Evolutionary conservation across 208 protist genomes (phyloP).

Genomic region (Vickermania spadyakhi): DNA sequence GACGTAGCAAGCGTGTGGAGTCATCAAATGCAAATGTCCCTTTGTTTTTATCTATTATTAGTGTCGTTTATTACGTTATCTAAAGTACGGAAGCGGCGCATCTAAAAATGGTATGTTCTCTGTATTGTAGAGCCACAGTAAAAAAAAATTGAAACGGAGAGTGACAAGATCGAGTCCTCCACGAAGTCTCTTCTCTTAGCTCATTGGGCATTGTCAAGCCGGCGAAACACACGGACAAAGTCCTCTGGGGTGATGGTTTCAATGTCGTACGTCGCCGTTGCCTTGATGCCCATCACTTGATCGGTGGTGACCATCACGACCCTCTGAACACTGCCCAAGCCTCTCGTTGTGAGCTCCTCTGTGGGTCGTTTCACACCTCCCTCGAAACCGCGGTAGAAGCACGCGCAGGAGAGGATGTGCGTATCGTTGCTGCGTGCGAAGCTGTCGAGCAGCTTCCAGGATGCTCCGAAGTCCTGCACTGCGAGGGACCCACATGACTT

Average conservation of each 20-base stretch:
- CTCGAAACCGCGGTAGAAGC: slow-evolving; percentile 6
- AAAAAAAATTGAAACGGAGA: no score
- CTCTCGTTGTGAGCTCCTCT: neutral
- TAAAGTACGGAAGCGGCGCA: no score
- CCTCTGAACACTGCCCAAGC: neutral
- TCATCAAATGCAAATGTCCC: no score
- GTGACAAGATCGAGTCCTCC: no score
- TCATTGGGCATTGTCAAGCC: no score
- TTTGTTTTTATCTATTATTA: no score
- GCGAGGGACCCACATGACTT: neutral
- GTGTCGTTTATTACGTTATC: no score
- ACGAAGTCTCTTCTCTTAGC: no score
- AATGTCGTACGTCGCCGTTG: neutral
- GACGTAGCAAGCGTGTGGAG: no score
- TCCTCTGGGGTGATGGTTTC: neutral
- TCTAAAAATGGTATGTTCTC: no score
- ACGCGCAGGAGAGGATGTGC: slow-evolving; percentile 12
- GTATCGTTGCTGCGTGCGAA: slow-evolving; percentile 9
- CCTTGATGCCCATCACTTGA: neutral
- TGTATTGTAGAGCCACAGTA: no score
- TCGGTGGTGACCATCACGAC: neutral
- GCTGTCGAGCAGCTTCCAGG: neutral
- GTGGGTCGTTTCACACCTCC: neutral
- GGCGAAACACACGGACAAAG: neutral
- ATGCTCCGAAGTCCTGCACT: neutral